These are phyloP conservation scores for Suhomyces sp. DNA, from an alignment of 805 yeast genomes.

Conservation along the genomic window DNA sequence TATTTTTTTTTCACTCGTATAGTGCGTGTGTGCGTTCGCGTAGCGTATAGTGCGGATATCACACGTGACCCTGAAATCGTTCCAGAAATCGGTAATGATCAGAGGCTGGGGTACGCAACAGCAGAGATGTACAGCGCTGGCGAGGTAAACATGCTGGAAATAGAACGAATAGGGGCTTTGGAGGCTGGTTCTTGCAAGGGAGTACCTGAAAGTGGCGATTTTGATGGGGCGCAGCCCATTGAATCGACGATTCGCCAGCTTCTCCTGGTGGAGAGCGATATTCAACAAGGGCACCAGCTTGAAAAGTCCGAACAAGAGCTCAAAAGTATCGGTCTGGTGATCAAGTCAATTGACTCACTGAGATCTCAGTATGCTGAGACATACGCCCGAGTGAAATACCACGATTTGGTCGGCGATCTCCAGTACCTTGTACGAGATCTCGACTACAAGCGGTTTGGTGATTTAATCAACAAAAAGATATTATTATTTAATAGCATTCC, in stretches of 20 bases:
- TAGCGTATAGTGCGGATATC: background rate
- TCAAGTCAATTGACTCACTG: background rate
- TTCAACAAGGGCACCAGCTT: background rate
- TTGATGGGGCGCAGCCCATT: background rate
- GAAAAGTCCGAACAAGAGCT: background rate
- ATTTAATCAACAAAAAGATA: conserved; percentile 29
- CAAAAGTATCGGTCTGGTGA: background rate
- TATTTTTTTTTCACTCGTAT: background rate
- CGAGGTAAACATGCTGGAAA: background rate
- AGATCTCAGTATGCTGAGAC: background rate
- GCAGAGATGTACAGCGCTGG: background rate
- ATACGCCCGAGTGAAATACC: conserved; percentile 21
- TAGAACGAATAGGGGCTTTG: background rate
- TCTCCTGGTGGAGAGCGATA: background rate
- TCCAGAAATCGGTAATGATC: background rate
- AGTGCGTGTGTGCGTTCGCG: background rate
- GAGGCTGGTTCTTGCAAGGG: background rate
- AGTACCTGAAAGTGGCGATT: background rate
- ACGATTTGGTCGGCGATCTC: conserved; percentile 34
- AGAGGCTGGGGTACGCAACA: background rate
- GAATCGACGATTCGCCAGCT: background rate
- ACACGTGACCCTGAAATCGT: background rate
- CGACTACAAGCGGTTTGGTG: conserved; percentile 15
- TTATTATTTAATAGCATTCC: conserved; percentile 16
- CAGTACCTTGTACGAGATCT: conserved; percentile 19